Conservation (phyloP, 345 rosid species). For the Atalantia buxifolia region DNA sequence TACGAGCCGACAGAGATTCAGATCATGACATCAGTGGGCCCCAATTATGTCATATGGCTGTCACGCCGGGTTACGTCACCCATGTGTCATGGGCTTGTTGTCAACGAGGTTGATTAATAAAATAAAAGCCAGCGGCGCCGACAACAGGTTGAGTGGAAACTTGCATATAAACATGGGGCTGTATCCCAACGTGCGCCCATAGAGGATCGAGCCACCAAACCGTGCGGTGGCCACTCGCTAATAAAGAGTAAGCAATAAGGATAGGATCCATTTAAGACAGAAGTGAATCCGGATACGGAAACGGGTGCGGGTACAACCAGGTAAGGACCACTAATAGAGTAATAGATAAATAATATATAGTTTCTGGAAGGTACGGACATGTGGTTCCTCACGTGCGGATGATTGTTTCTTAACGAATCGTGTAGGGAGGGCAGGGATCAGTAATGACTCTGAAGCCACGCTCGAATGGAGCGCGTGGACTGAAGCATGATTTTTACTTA, state of each 20-base stretch:
- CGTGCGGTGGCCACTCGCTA: not conserved
- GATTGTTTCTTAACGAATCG: conserved; percentile 6
- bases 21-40: conserved; percentile 26
- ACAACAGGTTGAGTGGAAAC: not conserved
- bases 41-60: not conserved
- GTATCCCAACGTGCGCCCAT: not conserved
- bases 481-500: not conserved
- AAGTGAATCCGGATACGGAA: not conserved
- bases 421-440: not conserved
- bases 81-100: conserved; percentile 5
- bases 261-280: not conserved
- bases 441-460: not conserved
- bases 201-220: no score
- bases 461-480: not conserved
- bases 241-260: no score
- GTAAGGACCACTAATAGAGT: not conserved
- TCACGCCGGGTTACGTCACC: conserved; percentile 20
- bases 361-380: conserved; percentile 15
- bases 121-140: conserved; percentile 23
- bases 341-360: not conserved
- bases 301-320: conserved; percentile 11
- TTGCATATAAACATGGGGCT: not conserved
- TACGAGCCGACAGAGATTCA: conserved; percentile 31
- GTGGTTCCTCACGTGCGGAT: conserved; percentile 19
- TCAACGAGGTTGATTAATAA: conserved; percentile 1